These are phyloP conservation scores for Coprinopsis sp. DNA, from an alignment of 768 basidiomycete species.

Conservation along the genomic window DNA sequence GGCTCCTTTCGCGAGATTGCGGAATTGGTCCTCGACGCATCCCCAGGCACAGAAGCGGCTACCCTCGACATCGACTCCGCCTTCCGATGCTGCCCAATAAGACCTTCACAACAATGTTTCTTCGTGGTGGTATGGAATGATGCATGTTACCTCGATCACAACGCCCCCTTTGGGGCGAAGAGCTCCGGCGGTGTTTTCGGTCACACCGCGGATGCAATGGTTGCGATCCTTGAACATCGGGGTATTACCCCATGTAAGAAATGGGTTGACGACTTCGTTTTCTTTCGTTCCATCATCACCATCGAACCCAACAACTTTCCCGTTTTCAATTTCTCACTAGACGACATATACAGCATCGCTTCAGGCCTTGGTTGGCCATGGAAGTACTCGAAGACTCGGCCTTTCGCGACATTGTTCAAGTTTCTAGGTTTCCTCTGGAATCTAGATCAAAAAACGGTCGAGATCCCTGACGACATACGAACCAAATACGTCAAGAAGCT, in stretches of 20 bases:
- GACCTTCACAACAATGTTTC: constrained; percentile 21
- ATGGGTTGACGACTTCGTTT: constrained; percentile 29
- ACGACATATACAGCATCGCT: constrained; percentile 11
- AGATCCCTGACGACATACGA: constrained; percentile 27
- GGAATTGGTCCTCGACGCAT: constrained; percentile 17
- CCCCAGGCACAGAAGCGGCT: constrained; percentile 26
- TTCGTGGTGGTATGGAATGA: constrained; percentile 20
- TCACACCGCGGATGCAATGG: constrained; percentile 25
- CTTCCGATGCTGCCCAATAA: too few relatives aligned
- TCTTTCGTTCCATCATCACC: constrained; percentile 13
- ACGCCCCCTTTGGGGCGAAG: constrained; percentile 23
- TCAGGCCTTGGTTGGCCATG: constrained; percentile 31
- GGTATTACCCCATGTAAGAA: constrained; percentile 9
- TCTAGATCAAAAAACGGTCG: constrained; percentile 21
- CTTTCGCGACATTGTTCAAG: constrained; percentile 23
- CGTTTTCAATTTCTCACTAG: constrained; percentile 3
- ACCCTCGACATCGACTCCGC: too few relatives aligned
- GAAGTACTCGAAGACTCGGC: constrained; percentile 24
- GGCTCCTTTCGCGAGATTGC: constrained; percentile 15
- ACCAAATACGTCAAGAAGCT: constrained; percentile 25
- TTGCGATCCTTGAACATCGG: constrained; percentile 13
- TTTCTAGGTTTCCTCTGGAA: constrained; percentile 39
- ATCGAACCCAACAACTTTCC: not conserved
- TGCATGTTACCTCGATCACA: constrained; percentile 24
- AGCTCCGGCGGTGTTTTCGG: constrained; percentile 30